Evolutionary conservation across 177 flowering plant genomes (phyloP), one percentile per base, ranked within the genome.

Genomic region (Vitis hybrid): DNA sequence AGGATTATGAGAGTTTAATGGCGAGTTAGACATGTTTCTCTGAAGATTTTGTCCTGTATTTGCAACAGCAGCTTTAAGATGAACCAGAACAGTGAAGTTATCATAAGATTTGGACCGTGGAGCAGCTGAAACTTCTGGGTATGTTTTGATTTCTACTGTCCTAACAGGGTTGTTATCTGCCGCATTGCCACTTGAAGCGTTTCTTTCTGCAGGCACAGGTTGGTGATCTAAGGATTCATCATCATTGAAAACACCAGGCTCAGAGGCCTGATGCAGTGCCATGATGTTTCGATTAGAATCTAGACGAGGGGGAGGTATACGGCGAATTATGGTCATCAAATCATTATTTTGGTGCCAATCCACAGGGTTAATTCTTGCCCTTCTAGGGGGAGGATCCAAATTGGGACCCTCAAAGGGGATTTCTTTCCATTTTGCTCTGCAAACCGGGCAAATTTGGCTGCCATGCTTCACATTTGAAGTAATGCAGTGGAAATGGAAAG

Each of bases 341-440:
- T 74, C 79, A 74, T 86, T 72, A 62, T 80, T 84, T 46, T 78
- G 91, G n/a, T 83, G 75, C 81, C 78, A 81, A 52, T 78, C 78
- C 1, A 64, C 83, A 11, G 89, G 81, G 63, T 67, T 73, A 32
- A 84, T 73, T 65, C 87, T 59, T 50, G 86, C 70, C 59, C 86
- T 83, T 32, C 82, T 79, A 46, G 80, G 70, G 3, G 70, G 66
- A 67, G 72, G 73, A 63, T 82, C 85, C 13, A 72, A 61, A 51
- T 40, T 66, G 6, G 92, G 85, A 50, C 74, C 82, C 40, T 81
- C 87, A 66, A 76, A 77, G 15, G 92, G 94, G 27, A 88, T 77
- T 67, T 90, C 94, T 66, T 84, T 90, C 94, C 94, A 90, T 56
- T 85, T 80, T 9, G 91, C 86, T 69, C 92, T 68, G 78, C 94